Evolutionary conservation across 352 stramenopile genomes (phyloP), one percentile per base, ranked within the genome.

Genomic region (Pythium brachiatum): DNA sequence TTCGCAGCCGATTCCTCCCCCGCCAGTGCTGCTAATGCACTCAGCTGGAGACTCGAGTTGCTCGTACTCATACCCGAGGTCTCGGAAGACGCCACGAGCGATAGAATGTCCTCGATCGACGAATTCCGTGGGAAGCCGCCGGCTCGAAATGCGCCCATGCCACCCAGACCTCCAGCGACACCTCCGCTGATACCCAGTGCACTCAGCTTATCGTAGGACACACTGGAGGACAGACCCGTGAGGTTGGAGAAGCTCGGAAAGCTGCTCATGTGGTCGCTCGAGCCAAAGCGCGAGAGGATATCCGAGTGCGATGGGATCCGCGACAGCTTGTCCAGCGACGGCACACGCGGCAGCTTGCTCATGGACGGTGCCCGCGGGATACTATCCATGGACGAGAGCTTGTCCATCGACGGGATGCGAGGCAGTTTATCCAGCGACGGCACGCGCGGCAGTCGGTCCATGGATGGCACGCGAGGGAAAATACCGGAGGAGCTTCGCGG

Each of bases 31-130:
- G 80, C 83, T 29, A 92, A 52, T 23, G 83, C 80, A 53, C 73
- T 92, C 50, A 90, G 53, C 62, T 92, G 82, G 57, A 92, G 50
- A 51, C 78, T 76, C 20, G 82, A 92, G 38, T 78, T 77, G 64
- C 73, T 79, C 3, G 70, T 81, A 3, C 69, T 62, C 39, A 79
- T 72, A 4, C 54, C 54, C 8, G 70, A 74, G n/a, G 73, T 80
- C 68, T 92, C 83, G 3, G 83, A 92, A 32, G 81, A 90, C 20
- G 85, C 85, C 43, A 94, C 83, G 1, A 94, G 73, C 56, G 86
- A 94, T 50, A 94, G 60, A 66, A 94, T 94, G 57, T 94, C 86
- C 59, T 94, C 86, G 43, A 94, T 92, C 15, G 86, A 94, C 21
- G 86, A 94, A 67, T 94, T 94, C 29, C 84, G 84, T 16, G 84